These are phyloP conservation scores for Ambrosia hybrid DNA, from an alignment of 140 eudicot species.

Conservation along the genomic window DNA sequence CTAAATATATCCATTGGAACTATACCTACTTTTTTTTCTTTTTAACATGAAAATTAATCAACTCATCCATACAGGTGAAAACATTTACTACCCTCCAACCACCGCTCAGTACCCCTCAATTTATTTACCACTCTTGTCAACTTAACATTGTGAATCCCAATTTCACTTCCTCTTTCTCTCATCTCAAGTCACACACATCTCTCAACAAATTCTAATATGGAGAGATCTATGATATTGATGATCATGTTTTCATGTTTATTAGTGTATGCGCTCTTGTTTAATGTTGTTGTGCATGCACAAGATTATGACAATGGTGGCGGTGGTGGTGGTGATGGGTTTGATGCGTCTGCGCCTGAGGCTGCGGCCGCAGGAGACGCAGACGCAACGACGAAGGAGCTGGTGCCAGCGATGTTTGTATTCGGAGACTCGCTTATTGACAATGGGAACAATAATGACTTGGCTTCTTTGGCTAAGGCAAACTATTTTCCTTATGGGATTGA, in stretches of 20 bases:
- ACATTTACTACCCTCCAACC: conserved; percentile 52
- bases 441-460: conserved; percentile 80
- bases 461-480: conserved; percentile 90
- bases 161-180: conserved; percentile 28
- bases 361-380: background rate
- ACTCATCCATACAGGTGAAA: conserved; percentile 48
- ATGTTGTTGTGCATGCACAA: conserved; percentile 24
- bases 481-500: conserved; percentile 92
- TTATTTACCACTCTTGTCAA: conserved; percentile 34
- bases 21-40: background rate
- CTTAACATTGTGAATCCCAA: conserved; percentile 28
- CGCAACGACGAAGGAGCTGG: conserved; percentile 40
- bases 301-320: conserved; percentile 31
- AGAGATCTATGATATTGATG: conserved; percentile 1
- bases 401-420: conserved; percentile 90
- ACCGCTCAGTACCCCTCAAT: conserved; percentile 32
- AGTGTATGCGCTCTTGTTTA: conserved; percentile 22
- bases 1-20: background rate
- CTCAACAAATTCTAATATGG: conserved; percentile 1
- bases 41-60: no score
- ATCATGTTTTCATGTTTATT: conserved; percentile 4
- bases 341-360: conserved; percentile 25
- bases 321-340: conserved; percentile 20
- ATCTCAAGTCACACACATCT: conserved; percentile 20
- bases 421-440: conserved; percentile 91